Evolutionary conservation across 371 early-diverging fungal genomes (phyloP).

Genomic region (Circinella umbellata): DNA sequence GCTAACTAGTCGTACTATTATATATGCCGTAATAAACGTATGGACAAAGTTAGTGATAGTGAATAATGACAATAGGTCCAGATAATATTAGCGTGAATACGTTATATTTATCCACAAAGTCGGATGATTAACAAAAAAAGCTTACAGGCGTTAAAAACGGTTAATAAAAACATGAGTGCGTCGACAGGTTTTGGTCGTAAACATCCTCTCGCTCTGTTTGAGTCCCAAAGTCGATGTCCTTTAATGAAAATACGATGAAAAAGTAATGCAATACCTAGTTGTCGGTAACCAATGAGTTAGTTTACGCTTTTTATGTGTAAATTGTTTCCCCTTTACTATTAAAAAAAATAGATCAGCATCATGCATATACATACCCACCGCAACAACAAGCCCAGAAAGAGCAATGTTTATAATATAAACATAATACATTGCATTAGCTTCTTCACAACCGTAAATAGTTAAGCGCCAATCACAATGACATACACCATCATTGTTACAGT

Average conservation of each 20-base stretch:
- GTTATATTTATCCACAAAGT: background rate
- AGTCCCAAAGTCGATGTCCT: slow-evolving; percentile 25
- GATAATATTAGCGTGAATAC: background rate
- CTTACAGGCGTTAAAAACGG: slow-evolving; percentile 27
- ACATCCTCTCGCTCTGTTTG: slow-evolving; percentile 13
- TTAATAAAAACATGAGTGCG: slow-evolving; percentile 25
- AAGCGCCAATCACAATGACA: slow-evolving; percentile 43
- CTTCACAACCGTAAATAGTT: slow-evolving; percentile 29
- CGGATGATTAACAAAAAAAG: background rate
- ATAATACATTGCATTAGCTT: slow-evolving; percentile 24
- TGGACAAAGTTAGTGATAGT: too few relatives aligned
- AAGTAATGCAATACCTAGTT: slow-evolving; percentile 20
- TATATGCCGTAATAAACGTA: background rate
- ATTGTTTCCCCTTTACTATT: background rate
- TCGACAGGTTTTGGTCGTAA: slow-evolving; percentile 35
- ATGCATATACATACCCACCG: slow-evolving; percentile 24
- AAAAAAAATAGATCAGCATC: background rate
- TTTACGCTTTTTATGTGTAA: background rate
- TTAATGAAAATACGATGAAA: slow-evolving; percentile 26
- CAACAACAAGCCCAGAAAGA: slow-evolving; percentile 28
- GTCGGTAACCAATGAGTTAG: background rate
- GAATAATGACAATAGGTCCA: background rate
- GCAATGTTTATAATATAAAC: slow-evolving; percentile 34
- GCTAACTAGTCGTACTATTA: slow-evolving; percentile 29
- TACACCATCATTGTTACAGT: slow-evolving; percentile 23